Conservation (phyloP, 1,284 basidiomycete species). For the Pseudozyma thailandica region DNA sequence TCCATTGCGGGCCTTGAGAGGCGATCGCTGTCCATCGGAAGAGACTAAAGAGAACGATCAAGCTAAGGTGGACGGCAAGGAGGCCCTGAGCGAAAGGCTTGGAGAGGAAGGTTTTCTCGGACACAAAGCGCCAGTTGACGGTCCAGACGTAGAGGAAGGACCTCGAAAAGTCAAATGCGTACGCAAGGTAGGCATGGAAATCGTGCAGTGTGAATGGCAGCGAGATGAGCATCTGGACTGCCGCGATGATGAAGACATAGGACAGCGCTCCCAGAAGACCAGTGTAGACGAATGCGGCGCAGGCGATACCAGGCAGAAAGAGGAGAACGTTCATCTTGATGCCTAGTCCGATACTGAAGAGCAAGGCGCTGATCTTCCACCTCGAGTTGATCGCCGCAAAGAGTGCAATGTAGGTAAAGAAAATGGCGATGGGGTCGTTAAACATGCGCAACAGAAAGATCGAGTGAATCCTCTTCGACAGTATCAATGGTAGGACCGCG, state of each 20-base stretch:
- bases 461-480: slow-evolving; percentile 93
- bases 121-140: slow-evolving; percentile 93
- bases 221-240: slow-evolving; percentile 75
- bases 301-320: slow-evolving; percentile 81
- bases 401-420: slow-evolving; percentile 71
- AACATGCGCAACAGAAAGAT: slow-evolving; percentile 92
- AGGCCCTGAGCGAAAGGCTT: slow-evolving; percentile 75
- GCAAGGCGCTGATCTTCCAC: slow-evolving; percentile 75
- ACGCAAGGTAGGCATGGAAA: slow-evolving; percentile 76
- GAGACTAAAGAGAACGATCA: slow-evolving; percentile 77
- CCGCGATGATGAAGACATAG: slow-evolving; percentile 16
- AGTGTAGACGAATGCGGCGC: slow-evolving; percentile 73
- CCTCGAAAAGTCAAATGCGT: slow-evolving; percentile 87
- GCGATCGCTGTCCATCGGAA: slow-evolving; percentile 76
- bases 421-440: slow-evolving; percentile 90
- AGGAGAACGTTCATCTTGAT: slow-evolving; percentile 96
- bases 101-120: slow-evolving; percentile 80
- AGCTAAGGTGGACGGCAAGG: slow-evolving; percentile 75
- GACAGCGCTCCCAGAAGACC: slow-evolving; percentile 71
- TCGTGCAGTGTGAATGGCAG: slow-evolving; percentile 78
- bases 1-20: slow-evolving; percentile 75
- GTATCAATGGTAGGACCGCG: slow-evolving; percentile 77
- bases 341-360: slow-evolving; percentile 84
- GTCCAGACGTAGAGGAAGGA: slow-evolving; percentile 96
- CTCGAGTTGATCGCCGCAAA: slow-evolving; percentile 72